These are phyloP conservation scores for Singerocomus inundabilis DNA, from an alignment of 1,284 basidiomycete species.

Conservation along the genomic window DNA sequence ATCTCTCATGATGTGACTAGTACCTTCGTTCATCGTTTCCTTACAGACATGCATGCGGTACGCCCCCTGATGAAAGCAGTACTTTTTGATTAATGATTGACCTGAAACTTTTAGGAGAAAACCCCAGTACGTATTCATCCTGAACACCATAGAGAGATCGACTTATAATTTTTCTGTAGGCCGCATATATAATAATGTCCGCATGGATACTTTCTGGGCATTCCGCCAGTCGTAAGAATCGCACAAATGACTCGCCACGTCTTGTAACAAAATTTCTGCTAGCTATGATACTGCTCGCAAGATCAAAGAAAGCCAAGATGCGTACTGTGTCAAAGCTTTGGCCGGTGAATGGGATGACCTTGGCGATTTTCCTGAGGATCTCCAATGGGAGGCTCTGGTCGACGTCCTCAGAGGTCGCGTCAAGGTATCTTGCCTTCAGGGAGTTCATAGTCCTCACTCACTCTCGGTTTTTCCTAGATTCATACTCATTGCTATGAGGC, in stretches of 20 bases:
- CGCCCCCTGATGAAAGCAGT: constrained; percentile 12
- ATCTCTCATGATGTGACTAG: neutral
- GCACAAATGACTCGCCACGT: neutral
- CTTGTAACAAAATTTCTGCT: constrained; percentile 3
- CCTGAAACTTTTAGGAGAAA: constrained; percentile 22
- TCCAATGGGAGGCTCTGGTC: constrained; percentile 84
- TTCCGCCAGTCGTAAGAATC: constrained; percentile 45
- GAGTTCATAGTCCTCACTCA: neutral
- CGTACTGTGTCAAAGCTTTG: constrained; percentile 60
- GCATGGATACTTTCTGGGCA: constrained; percentile 58
- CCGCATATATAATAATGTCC: constrained; percentile 30
- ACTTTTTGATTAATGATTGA: constrained; percentile 1
- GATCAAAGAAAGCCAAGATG: constrained; percentile 74
- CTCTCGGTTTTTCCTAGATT: constrained; percentile 43
- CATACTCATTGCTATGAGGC: constrained; percentile 81
- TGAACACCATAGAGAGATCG: neutral
- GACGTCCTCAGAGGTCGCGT: constrained; percentile 82
- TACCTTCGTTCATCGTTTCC: constrained; percentile 7
- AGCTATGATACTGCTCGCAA: constrained; percentile 71
- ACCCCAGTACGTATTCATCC: constrained; percentile 20
- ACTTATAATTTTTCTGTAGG: constrained; percentile 13
- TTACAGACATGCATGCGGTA: constrained; percentile 46
- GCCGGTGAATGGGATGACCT: constrained; percentile 59
- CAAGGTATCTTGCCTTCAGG: constrained; percentile 43
- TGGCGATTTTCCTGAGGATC: constrained; percentile 70